Evolutionary conservation across 2,329 filamentous ascomycete genomes (phyloP).

Genomic region (Botrytis deweyae): DNA sequence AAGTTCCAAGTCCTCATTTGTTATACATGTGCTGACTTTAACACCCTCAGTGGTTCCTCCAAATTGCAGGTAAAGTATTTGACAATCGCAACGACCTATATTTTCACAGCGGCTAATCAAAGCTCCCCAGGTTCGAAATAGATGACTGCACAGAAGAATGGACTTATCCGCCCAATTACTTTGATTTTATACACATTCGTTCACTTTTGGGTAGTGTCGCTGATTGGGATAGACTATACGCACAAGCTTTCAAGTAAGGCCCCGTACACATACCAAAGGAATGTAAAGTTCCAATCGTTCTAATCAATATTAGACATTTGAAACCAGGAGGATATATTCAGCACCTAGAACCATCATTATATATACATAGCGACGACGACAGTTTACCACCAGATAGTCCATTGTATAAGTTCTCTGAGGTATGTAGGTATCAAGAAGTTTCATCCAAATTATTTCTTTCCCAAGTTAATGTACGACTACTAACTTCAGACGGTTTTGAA

Average conservation of each 20-base stretch:
- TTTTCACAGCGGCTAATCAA: background rate
- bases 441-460: background rate
- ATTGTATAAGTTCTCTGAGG: constrained; percentile 43
- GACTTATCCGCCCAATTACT: constrained; percentile 47
- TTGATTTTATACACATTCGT: constrained; percentile 61
- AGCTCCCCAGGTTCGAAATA: constrained; percentile 53
- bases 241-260: constrained; percentile 48
- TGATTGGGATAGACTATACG: constrained; percentile 56
- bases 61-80: constrained; percentile 46
- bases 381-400: constrained; percentile 44
- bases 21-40: background rate
- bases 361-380: constrained; percentile 47
- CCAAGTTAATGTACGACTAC: background rate
- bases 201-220: constrained; percentile 57
- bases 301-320: constrained; percentile 35
- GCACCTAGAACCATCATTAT: constrained; percentile 35
- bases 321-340: constrained; percentile 43
- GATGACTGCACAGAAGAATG: constrained; percentile 55
- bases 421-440: constrained; percentile 21
- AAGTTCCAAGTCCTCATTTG: background rate
- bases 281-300: background rate
- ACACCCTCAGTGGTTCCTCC: constrained; percentile 47
- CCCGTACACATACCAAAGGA: background rate
- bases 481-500: constrained; percentile 8
- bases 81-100: background rate